phyloP scores from a whole-genome alignment of 805 yeast genomes.

The Metschnikowia similis region DNA sequence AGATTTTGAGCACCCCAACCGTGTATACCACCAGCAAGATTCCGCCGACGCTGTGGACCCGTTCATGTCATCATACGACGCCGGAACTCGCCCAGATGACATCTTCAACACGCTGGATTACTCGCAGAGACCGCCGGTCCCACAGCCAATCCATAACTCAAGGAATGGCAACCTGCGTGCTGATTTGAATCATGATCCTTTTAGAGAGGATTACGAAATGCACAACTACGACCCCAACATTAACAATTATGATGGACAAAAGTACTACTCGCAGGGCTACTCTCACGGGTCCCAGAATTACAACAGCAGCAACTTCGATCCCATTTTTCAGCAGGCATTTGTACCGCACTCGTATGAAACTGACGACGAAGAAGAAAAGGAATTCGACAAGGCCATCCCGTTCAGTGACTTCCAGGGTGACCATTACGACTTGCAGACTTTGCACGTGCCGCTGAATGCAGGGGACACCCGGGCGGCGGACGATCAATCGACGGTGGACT shows the following conservation, averaged over 20 bases:
- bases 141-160: slow-evolving; percentile 7
- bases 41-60: slow-evolving; percentile 8
- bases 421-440: slow-evolving; percentile 37
- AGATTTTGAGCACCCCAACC: slow-evolving; percentile 13
- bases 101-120: slow-evolving; percentile 11
- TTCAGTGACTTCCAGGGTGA: slow-evolving; percentile 40
- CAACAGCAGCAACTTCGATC: background rate
- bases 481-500: slow-evolving; percentile 15
- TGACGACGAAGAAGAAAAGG: slow-evolving; percentile 35
- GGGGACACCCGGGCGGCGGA: slow-evolving; percentile 6
- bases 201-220: slow-evolving; percentile 25
- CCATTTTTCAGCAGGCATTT: slow-evolving; percentile 34
- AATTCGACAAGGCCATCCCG: slow-evolving; percentile 36
- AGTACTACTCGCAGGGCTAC: slow-evolving; percentile 3
- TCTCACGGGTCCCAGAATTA: slow-evolving; percentile 7
- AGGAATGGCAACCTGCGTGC: background rate
- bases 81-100: slow-evolving; percentile 12
- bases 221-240: slow-evolving; percentile 11
- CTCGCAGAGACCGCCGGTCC: slow-evolving; percentile 6
- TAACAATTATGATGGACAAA: background rate
- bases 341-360: slow-evolving; percentile 41
- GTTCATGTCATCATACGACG: slow-evolving; percentile 14
- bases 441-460: slow-evolving; percentile 22
- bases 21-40: slow-evolving; percentile 4
- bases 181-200: slow-evolving; percentile 17